phyloP scores from a whole-genome alignment of 31 red algal genomes.

The Asparagopsis taxiformis region DNA sequence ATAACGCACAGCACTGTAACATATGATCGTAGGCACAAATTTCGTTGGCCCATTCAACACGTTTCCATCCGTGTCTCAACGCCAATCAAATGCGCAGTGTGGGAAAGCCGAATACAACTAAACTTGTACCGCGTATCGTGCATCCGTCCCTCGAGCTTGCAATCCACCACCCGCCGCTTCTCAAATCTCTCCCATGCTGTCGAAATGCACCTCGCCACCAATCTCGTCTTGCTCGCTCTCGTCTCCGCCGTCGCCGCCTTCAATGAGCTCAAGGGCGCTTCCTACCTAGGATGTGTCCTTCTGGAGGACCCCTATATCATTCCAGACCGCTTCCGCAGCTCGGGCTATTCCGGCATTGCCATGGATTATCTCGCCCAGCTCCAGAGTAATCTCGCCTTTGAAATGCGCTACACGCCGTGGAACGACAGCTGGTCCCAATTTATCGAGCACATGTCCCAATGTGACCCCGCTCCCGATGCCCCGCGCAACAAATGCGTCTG shows the following conservation, averaged over 20 bases:
- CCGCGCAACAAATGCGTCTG: slow-evolving; percentile 4
- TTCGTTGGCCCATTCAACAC: no score
- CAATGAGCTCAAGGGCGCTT: neutral
- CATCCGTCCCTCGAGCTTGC: no score
- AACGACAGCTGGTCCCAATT: slow-evolving; percentile 17
- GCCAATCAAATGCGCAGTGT: no score
- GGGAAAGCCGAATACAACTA: no score
- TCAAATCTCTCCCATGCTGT: no score
- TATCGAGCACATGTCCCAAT: slow-evolving; percentile 15
- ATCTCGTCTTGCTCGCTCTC: neutral
- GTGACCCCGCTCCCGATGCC: neutral
- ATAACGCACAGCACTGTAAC: no score
- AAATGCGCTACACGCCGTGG: slow-evolving; percentile 1
- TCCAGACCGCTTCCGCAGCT: neutral
- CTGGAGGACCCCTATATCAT: slow-evolving; percentile 39
- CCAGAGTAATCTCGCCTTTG: slow-evolving; percentile 19
- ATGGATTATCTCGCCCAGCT: slow-evolving; percentile 29
- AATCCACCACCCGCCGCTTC: no score
- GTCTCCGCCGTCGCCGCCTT: neutral
- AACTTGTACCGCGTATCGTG: no score
- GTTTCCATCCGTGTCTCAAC: no score
- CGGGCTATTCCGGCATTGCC: slow-evolving; percentile 37
- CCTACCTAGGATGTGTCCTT: slow-evolving; percentile 18
- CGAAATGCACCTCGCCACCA: no score
- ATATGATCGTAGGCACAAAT: no score